Evolutionary conservation across 176 grass and related monocot genomes (phyloP).

Genomic region (Lolium rigidum): DNA sequence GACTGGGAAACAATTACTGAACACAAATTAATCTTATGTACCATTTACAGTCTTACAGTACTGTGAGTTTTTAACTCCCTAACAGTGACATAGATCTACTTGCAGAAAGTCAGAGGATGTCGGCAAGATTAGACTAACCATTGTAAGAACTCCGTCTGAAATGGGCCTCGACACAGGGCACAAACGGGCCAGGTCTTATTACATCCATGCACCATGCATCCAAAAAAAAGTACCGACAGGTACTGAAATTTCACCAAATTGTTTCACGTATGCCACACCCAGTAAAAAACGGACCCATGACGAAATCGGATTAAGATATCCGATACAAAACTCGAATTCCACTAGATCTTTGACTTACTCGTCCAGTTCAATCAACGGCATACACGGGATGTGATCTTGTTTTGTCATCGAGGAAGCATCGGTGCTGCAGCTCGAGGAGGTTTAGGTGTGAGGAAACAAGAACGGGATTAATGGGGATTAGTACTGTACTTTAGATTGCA

Average conservation of each 20-base stretch:
- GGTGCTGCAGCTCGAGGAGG: constrained; percentile 27
- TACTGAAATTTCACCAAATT: neutral
- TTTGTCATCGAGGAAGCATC: constrained; percentile 16
- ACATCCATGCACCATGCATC: neutral
- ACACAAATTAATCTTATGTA: neutral
- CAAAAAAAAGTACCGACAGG: neutral
- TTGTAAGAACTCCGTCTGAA: neutral
- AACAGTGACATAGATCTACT: neutral
- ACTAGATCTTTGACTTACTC: neutral
- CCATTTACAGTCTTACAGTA: neutral
- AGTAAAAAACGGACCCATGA: neutral
- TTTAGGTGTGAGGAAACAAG: constrained; percentile 3
- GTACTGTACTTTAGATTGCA: constrained; percentile 33
- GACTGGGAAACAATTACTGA: neutral
- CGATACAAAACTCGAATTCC: neutral
- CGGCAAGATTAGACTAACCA: neutral
- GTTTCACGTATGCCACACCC: neutral
- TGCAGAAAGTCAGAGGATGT: constrained; percentile 16
- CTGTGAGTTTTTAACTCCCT: neutral
- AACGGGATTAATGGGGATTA: constrained; percentile 19
- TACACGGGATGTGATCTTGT: neutral
- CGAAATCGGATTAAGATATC: neutral
- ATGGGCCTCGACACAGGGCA: neutral
- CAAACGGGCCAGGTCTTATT: neutral
- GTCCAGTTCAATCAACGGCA: neutral